Conservation (phyloP, 176 grass and related monocot genomes). For the Puya raimondii region DNA sequence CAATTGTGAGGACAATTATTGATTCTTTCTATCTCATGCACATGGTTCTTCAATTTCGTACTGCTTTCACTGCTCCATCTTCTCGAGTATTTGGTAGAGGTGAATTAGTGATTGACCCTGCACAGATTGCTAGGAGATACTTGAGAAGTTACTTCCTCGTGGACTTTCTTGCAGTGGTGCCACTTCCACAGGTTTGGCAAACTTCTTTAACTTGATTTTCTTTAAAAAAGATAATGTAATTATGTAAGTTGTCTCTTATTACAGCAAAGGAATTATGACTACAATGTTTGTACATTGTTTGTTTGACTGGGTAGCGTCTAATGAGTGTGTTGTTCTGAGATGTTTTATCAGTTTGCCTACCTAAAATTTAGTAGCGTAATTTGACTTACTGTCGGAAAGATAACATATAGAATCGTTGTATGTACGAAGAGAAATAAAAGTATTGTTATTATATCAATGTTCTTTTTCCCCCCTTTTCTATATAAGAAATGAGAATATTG, state of each 20-base stretch:
- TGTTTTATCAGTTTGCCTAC: background rate
- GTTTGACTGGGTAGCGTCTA: no score
- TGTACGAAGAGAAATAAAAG: background rate
- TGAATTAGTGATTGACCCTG: conserved; percentile 76
- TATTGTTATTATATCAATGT: background rate
- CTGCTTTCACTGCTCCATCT: conserved; percentile 72
- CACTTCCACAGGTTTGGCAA: conserved; percentile 67
- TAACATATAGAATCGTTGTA: background rate
- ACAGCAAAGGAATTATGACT: background rate
- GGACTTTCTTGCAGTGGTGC: conserved; percentile 73
- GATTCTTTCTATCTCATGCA: conserved; percentile 65
- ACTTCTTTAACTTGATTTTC: background rate
- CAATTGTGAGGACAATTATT: conserved; percentile 62
- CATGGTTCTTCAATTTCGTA: conserved; percentile 68
- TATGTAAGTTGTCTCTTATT: background rate
- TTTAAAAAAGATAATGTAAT: background rate
- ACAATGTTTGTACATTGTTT: background rate
- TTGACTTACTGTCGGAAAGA: no score
- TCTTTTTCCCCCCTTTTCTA: background rate
- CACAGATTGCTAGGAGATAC: conserved; percentile 53
- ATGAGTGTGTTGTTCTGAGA: background rate
- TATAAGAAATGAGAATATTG: no score
- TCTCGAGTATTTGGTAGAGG: conserved; percentile 71
- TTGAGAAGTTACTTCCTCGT: conserved; percentile 57
- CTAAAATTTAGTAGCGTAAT: no score